Base-by-base conservation (phyloP, 495 filamentous ascomycete species). In the Parmelia sp. region DNA sequence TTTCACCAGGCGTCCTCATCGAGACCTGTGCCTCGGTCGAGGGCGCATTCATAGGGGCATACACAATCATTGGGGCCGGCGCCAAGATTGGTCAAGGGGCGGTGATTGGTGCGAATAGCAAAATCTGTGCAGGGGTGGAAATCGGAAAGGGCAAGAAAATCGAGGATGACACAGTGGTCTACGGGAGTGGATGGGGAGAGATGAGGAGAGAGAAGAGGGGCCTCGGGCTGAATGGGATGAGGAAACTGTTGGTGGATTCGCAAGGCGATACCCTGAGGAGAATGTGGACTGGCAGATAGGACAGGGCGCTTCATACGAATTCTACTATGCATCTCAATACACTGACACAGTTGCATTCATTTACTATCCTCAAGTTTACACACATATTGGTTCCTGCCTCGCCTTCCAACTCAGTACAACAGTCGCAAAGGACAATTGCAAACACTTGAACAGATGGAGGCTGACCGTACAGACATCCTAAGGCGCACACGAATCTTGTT, bases 31-130 rank as follows among this genome's bases (percentile, higher is more conserved):
- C 70, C 29, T 36, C 47, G 1, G 36, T 64, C 58, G 61, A 69
- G 44, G 86, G 84, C 33, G 79, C 74, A 23, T 73, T 76, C 12
- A 75, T 91, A 4, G 86, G 85, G 27, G 86, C 88, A 62, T 85
- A 88, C 5, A 82, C 74, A 47, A 72, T 82, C 42, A 75, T 92
- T 4, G 89, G 86, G 39, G 83, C 84, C 5, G 82, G 83, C 23
- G 81, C 79, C 11, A 80, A 73, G 69, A 68, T 90, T 55, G 87
- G 86, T 7, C 80, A 78, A 60, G 84, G 87, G 12, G 81, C 81
- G 10, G 77, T 82, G n/a, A 71, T 90, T 25, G 89, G 88, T 23
- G 86, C 80, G 79, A 84, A 88, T 68, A 71, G 79, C 74, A 61
- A 60, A 29, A 27, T 64, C 36, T 56, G 58, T 35, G 58, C 55